Base-by-base conservation (phyloP, 163 green algal genomes). In the Scenedesmus sp. region DNA sequence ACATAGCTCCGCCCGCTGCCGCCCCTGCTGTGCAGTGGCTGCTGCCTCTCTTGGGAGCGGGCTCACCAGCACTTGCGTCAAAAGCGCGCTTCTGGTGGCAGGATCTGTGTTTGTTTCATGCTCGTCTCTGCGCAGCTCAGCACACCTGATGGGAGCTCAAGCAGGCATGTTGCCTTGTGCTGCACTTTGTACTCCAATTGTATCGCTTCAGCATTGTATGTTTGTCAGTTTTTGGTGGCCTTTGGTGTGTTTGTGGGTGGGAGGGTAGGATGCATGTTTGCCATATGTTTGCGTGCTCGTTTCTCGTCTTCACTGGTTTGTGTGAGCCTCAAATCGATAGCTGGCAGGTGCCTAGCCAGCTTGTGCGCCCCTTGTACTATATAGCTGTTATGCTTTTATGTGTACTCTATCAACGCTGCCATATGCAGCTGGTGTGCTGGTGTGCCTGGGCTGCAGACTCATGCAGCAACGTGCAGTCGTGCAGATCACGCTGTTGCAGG, bases 401-500 rank as follows among this genome's bases (percentile, higher is more conserved):
- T 79, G 70, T 79, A 79, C 70, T 79, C 5, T 79, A 79, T 23
- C 46, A 2, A 3, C 46, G 77, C 77, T 84, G 77, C 77, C 77
- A 59, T 84, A 59, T 84, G 77, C 77, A 84, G 77, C 77, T 84
- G 70, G 4, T 12, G 70, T 52, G 70, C 23, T 79, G 70, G 70
- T 23, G 12, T 79, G 70, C 70, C 0, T 13, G 20, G 70, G 70
- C 23, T 52, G 23, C 23, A 16, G 70, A 52, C 10, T 52, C 70
- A 79, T 52, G 70, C 13, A 7, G 20, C 70, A 79, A 16, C 6
- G 6, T 10, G 70, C 20, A 15, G 12, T 23, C 46, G 20, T 4
- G 70, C 70, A 79, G 70, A 7, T 79, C 23, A 13, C 3, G 23
- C 23, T 79, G 70, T 52, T 52, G 2, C 4, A 13, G 7, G 0